Percentiles rank a stretch among this genome's conserved stretches.
phyloP scores from a whole-genome alignment of 2,329 filamentous ascomycete species.

The Simplicillium aogashimaense region DNA sequence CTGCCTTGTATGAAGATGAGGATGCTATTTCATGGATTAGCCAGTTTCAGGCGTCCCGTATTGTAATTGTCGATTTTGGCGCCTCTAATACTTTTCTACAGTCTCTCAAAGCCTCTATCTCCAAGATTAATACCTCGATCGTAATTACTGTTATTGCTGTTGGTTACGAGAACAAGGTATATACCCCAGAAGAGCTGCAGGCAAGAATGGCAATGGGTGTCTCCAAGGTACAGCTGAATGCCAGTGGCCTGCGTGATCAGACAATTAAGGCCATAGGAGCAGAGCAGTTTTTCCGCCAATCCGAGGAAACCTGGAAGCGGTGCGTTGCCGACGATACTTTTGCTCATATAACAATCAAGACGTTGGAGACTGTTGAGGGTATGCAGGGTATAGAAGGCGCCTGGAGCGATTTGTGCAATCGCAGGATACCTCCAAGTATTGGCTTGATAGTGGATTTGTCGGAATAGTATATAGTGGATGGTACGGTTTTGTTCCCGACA shows the following conservation, averaged over 20 bases:
- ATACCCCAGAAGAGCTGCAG: not conserved
- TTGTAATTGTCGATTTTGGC: slow-evolving; percentile 13
- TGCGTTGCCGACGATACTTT: not conserved
- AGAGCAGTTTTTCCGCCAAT: not conserved
- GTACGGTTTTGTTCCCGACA: too few species aligned
- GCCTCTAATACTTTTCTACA: slow-evolving; percentile 2
- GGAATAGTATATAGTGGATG: too few species aligned
- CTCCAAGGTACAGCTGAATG: slow-evolving; percentile 1
- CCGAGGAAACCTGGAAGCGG: not conserved
- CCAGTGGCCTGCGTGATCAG: slow-evolving; percentile 2
- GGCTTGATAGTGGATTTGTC: slow-evolving; percentile 1
- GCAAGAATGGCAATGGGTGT: not conserved
- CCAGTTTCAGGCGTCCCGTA: slow-evolving; percentile 4
- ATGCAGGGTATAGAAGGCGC: slow-evolving; percentile 1
- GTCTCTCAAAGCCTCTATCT: not conserved
- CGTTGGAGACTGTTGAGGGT: not conserved
- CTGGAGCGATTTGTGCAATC: slow-evolving; percentile 2
- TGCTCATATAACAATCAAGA: not conserved
- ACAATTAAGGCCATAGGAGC: not conserved
- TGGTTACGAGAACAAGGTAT: not conserved
- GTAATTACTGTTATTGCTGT: not conserved
- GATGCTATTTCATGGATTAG: slow-evolving; percentile 8
- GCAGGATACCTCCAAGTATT: not conserved
- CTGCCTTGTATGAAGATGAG: slow-evolving; percentile 6
- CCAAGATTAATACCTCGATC: too few species aligned